phyloP scores from a whole-genome alignment of 257 asterid genomes.

The Coffea canephora region DNA sequence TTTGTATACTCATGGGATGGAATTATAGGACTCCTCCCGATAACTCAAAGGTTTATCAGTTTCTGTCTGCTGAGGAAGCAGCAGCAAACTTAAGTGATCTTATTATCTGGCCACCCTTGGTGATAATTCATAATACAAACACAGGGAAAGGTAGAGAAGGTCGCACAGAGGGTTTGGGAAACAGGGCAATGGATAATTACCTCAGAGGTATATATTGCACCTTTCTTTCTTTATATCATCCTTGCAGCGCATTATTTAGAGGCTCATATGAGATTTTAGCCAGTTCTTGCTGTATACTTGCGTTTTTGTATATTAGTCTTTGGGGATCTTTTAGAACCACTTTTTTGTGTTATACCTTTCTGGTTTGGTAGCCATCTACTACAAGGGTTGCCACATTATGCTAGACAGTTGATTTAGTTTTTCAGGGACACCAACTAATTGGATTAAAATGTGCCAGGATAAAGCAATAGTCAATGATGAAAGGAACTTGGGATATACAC shows the following conservation, averaged over 20 bases:
- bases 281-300: not conserved
- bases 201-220: slow-evolving; percentile 82
- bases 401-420: not conserved
- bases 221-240: slow-evolving; percentile 31
- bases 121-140: slow-evolving; percentile 78
- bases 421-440: not conserved
- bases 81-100: slow-evolving; percentile 72
- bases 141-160: slow-evolving; percentile 87
- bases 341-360: not conserved
- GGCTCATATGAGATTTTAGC: slow-evolving; percentile 20
- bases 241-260: slow-evolving; percentile 27
- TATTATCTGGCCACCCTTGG: slow-evolving; percentile 95
- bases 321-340: not conserved
- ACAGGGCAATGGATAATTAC: slow-evolving; percentile 86
- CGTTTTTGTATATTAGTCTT: not conserved
- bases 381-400: not conserved
- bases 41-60: slow-evolving; percentile 82
- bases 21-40: slow-evolving; percentile 74
- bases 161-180: slow-evolving; percentile 95
- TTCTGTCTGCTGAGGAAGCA: slow-evolving; percentile 67
- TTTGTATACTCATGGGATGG: slow-evolving; percentile 97
- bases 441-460: no score
- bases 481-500: not conserved
- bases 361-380: not conserved
- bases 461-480: not conserved